Conservation (phyloP, 108 stramenopile genomes). For the Cylindrotheca fusiformis region DNA sequence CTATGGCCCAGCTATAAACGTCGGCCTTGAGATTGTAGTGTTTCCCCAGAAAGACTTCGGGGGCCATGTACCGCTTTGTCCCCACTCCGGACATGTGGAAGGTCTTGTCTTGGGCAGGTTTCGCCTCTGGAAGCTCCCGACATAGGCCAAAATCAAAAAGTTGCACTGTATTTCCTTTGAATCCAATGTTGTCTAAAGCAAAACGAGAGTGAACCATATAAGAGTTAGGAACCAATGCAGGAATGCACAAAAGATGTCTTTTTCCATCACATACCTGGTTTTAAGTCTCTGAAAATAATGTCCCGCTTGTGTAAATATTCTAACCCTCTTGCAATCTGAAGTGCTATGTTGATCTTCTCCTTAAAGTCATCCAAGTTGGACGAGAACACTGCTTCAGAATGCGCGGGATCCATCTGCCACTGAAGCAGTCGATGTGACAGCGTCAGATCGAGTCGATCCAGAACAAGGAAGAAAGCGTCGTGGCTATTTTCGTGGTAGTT, state of each 20-base stretch:
- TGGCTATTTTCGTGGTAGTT: constrained; percentile 25
- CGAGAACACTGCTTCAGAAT: constrained; percentile 15
- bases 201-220: constrained; percentile 8
- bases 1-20: constrained; percentile 53
- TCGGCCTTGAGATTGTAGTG: constrained; percentile 48
- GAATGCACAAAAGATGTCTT: no score
- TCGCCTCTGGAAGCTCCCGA: constrained; percentile 39
- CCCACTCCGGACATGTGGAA: constrained; percentile 61
- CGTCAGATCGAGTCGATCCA: constrained; percentile 67
- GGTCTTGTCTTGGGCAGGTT: constrained; percentile 34
- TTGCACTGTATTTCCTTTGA: constrained; percentile 52
- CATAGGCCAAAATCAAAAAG: constrained; percentile 83
- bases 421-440: constrained; percentile 40
- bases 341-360: constrained; percentile 35
- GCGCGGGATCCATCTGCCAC: constrained; percentile 13
- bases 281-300: constrained; percentile 77
- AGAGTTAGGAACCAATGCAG: not conserved
- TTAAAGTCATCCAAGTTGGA: constrained; percentile 8
- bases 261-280: constrained; percentile 24
- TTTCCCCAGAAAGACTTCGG: constrained; percentile 35
- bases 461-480: constrained; percentile 61
- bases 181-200: constrained; percentile 60
- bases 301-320: constrained; percentile 65
- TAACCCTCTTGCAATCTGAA: constrained; percentile 64
- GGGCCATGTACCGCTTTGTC: constrained; percentile 43